Conservation (phyloP, 257 asterid species). For the Parsonsia alboflavescens region DNA sequence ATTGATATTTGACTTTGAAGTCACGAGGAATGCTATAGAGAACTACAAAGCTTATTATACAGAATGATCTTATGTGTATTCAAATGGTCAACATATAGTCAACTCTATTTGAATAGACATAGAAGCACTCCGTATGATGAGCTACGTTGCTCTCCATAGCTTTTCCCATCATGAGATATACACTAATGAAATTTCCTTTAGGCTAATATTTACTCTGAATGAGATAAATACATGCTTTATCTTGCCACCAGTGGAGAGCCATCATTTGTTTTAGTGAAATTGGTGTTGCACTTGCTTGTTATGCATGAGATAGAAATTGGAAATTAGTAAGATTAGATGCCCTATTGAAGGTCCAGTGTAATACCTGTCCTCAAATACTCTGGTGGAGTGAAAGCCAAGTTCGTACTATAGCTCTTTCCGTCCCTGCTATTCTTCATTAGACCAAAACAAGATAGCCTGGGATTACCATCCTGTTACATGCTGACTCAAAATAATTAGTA, state of each 20-base stretch:
- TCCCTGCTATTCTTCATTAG: constrained; percentile 50
- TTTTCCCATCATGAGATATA: background rate
- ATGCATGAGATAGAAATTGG: background rate
- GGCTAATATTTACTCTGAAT: background rate
- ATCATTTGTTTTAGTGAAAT: background rate
- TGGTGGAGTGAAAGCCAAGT: constrained; percentile 46
- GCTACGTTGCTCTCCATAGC: too few relatives aligned
- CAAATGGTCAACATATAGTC: too few relatives aligned
- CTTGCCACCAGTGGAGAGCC: background rate
- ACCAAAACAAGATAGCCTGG: constrained; percentile 51
- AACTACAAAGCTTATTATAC: too few relatives aligned
- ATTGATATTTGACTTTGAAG: background rate
- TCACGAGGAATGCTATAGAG: too few relatives aligned
- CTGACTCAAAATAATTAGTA: constrained; percentile 1
- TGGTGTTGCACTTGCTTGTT: background rate
- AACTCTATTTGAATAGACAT: too few relatives aligned
- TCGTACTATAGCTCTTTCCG: constrained; percentile 48
- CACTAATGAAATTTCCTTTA: background rate
- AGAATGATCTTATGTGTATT: too few relatives aligned
- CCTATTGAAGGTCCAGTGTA: background rate
- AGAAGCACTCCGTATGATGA: too few relatives aligned
- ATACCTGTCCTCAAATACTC: constrained; percentile 44
- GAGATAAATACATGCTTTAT: background rate
- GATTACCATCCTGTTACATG: constrained; percentile 37
- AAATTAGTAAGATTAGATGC: background rate